Percentiles rank a stretch among this genome's conserved stretches.
Evolutionary conservation across 2,329 filamentous ascomycete species (phyloP).

Genomic region (Sclerotinia minor): DNA sequence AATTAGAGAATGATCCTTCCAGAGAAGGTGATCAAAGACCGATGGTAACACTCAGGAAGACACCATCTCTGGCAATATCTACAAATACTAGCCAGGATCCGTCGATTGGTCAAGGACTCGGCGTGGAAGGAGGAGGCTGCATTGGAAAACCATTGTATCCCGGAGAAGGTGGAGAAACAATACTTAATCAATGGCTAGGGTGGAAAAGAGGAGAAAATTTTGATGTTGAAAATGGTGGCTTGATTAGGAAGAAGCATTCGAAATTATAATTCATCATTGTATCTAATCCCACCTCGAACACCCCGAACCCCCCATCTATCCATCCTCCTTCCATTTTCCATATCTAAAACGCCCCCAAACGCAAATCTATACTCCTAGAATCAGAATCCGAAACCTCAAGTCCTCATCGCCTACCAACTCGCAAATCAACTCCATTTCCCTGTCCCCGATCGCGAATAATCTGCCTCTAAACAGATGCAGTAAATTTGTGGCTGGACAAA

Average conservation of each 20-base stretch:
- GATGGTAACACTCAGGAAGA: slow-evolving; percentile 65
- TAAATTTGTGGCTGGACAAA: slow-evolving; percentile 7
- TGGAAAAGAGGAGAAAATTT: slow-evolving; percentile 75
- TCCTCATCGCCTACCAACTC: not conserved
- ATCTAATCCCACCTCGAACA: not conserved
- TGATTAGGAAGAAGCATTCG: slow-evolving; percentile 52
- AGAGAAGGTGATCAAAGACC: slow-evolving; percentile 70
- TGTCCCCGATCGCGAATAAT: not conserved
- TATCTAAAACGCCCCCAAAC: slow-evolving; percentile 17
- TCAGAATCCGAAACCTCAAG: not conserved
- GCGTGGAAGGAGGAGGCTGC: slow-evolving; percentile 69
- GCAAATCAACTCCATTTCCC: slow-evolving; percentile 12
- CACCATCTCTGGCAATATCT: slow-evolving; percentile 66
- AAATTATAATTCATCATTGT: slow-evolving; percentile 45
- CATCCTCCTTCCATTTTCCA: not conserved
- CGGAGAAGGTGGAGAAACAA: slow-evolving; percentile 71
- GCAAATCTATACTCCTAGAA: slow-evolving; percentile 19
- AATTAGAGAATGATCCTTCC: slow-evolving; percentile 58
- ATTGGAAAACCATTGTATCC: slow-evolving; percentile 57
- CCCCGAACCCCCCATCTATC: not conserved
- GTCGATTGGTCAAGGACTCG: slow-evolving; percentile 58
- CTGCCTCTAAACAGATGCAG: slow-evolving; percentile 9
- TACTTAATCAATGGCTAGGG: slow-evolving; percentile 70
- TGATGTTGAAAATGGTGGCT: slow-evolving; percentile 60
- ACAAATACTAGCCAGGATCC: slow-evolving; percentile 45